Percentiles rank a stretch among this genome's conserved stretches.
phyloP scores from a whole-genome alignment of 2,329 filamentous ascomycete species.

The Shiraia bambusicola region DNA sequence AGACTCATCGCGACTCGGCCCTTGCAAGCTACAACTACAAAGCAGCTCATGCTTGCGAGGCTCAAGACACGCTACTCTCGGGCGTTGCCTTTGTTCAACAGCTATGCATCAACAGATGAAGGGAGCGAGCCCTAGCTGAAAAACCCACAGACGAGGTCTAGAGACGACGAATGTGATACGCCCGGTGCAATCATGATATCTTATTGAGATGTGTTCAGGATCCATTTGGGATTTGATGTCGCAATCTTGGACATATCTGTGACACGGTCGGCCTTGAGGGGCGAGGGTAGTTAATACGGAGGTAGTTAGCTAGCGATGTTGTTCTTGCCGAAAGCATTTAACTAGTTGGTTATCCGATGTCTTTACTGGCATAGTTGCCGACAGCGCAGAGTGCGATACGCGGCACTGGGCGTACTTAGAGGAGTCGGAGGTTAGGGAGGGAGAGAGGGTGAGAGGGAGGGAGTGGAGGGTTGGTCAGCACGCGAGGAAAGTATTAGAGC shows the following conservation, averaged over 20 bases:
- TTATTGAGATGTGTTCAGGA: not conserved
- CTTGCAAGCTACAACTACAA: constrained; percentile 12
- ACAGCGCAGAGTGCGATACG: too few relatives aligned
- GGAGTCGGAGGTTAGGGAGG: too few relatives aligned
- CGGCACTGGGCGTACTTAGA: too few relatives aligned
- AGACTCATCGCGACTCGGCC: constrained; percentile 23
- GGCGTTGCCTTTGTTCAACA: constrained; percentile 42
- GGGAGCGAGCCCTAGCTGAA: constrained; percentile 25
- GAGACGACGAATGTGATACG: constrained; percentile 25
- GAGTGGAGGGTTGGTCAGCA: not conserved
- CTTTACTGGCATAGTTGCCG: too few relatives aligned
- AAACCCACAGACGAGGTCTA: constrained; percentile 34
- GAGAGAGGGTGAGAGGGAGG: not conserved
- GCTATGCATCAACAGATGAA: constrained; percentile 28
- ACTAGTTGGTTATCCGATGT: too few relatives aligned
- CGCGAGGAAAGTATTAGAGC: not conserved
- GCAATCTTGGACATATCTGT: too few relatives aligned
- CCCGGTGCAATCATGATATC: constrained; percentile 9
- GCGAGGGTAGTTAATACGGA: too few relatives aligned
- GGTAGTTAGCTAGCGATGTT: too few relatives aligned
- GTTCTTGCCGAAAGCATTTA: too few relatives aligned
- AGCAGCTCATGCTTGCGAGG: constrained; percentile 10
- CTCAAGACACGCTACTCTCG: constrained; percentile 27
- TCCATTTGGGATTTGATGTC: too few relatives aligned
- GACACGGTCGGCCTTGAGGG: too few relatives aligned